phyloP scores from a whole-genome alignment of 139 green algal species.

The Chlamydomonas schloesseri region DNA sequence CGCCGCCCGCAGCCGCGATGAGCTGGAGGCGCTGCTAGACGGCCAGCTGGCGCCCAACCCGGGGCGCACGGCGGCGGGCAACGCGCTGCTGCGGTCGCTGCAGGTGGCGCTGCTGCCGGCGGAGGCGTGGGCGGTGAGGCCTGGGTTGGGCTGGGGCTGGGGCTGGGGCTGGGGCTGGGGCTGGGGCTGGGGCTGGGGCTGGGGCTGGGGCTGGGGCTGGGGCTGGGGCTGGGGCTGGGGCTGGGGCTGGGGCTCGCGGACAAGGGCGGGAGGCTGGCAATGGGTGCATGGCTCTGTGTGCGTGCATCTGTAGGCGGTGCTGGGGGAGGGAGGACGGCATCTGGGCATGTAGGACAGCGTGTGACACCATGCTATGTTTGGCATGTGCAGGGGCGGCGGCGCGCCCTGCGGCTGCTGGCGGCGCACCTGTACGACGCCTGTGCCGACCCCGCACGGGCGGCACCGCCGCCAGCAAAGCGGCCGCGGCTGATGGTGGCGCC shows the following conservation, averaged over 20 bases:
- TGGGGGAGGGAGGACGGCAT: no score
- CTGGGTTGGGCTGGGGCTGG: background rate
- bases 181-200: background rate
- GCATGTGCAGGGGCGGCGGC: background rate
- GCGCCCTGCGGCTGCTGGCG: background rate
- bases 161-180: no score
- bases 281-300: no score
- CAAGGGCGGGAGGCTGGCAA: no score
- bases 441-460: background rate
- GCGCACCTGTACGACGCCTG: background rate
- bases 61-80: background rate
- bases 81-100: constrained; percentile 2
- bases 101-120: background rate
- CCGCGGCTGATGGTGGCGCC: background rate
- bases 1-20: background rate
- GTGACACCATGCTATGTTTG: no score
- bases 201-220: background rate
- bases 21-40: constrained; percentile 5
- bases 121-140: background rate
- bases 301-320: no score
- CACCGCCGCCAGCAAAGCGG: background rate
- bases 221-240: no score
- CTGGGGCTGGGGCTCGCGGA: no score
- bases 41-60: background rate
- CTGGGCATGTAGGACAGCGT: no score